Percentiles rank a stretch among this genome's conserved stretches.
phyloP scores from a whole-genome alignment of 208 protist genomes.

The Zelonia costaricensis region DNA sequence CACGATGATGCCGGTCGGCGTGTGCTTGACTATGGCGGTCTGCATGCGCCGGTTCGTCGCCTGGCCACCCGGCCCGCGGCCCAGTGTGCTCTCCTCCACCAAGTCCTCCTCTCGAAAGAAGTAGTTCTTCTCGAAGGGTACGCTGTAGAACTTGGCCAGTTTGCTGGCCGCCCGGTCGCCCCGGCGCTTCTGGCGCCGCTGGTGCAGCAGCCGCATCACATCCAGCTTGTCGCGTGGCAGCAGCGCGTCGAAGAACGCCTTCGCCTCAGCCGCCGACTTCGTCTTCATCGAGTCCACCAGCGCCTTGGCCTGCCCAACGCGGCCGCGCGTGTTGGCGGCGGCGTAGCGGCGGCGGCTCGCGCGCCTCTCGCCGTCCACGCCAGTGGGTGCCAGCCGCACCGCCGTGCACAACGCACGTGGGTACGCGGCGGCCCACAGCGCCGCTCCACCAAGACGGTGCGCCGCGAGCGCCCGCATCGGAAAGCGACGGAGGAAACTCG shows the following conservation, averaged over 20 bases:
- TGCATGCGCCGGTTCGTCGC: constrained; percentile 89
- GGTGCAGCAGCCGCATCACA: constrained; percentile 52
- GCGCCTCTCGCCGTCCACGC: constrained; percentile 4
- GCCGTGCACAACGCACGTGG: not conserved
- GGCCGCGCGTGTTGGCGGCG: constrained; percentile 57
- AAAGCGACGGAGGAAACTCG: not conserved
- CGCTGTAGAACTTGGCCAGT: constrained; percentile 62
- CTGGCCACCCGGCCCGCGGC: constrained; percentile 83
- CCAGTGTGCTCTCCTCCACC: constrained; percentile 72
- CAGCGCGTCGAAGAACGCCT: constrained; percentile 46
- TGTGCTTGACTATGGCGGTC: constrained; percentile 74
- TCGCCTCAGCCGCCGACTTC: constrained; percentile 27
- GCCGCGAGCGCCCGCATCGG: not conserved
- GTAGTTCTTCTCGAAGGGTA: constrained; percentile 64
- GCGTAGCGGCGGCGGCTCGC: constrained; percentile 63
- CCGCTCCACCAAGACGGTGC: not conserved
- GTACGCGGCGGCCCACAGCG: not conserved
- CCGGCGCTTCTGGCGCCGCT: constrained; percentile 31
- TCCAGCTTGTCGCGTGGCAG: constrained; percentile 71
- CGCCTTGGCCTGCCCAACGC: constrained; percentile 44
- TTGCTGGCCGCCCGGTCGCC: constrained; percentile 11
- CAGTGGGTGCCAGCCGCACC: not conserved
- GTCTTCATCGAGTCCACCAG: constrained; percentile 54
- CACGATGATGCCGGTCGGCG: constrained; percentile 64
- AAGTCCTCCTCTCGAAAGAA: constrained; percentile 85